These are phyloP conservation scores for Lentinula detonsa DNA, from an alignment of 768 basidiomycete species.

Conservation along the genomic window DNA sequence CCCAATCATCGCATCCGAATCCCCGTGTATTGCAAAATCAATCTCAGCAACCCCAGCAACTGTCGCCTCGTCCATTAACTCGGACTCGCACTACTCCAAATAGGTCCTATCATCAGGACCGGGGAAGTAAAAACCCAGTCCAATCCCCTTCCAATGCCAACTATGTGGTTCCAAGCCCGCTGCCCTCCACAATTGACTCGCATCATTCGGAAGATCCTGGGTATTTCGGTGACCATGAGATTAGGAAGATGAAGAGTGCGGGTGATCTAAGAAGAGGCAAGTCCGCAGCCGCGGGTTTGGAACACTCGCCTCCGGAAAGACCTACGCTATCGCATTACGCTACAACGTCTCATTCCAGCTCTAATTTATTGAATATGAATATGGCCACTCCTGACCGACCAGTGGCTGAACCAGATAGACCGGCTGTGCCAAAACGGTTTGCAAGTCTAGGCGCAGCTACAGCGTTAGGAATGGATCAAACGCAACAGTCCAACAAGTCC, in stretches of 20 bases:
- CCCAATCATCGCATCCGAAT: constrained; percentile 20
- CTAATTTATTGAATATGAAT: constrained; percentile 50
- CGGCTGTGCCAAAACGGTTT: constrained; percentile 47
- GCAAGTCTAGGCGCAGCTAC: constrained; percentile 49
- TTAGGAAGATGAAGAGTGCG: constrained; percentile 84
- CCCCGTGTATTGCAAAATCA: constrained; percentile 16
- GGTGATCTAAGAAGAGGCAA: constrained; percentile 63
- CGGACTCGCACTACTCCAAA: constrained; percentile 77
- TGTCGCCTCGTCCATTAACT: constrained; percentile 38
- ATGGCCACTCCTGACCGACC: constrained; percentile 19
- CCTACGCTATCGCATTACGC: constrained; percentile 44
- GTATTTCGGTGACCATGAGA: constrained; percentile 47
- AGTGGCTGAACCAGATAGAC: constrained; percentile 20
- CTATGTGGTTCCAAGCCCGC: constrained; percentile 8
- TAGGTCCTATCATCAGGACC: constrained; percentile 39
- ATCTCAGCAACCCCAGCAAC: constrained; percentile 9
- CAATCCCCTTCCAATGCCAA: constrained; percentile 19
- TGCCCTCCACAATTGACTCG: constrained; percentile 1
- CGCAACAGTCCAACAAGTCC: neutral
- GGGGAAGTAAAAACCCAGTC: constrained; percentile 11
- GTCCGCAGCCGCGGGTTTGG: constrained; percentile 19
- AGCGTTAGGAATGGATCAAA: neutral
- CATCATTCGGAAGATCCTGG: constrained; percentile 32
- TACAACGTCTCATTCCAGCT: constrained; percentile 57
- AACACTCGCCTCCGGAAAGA: constrained; percentile 29